Conservation (phyloP, 73 alveolate genomes). For the Urostyla sp. region DNA sequence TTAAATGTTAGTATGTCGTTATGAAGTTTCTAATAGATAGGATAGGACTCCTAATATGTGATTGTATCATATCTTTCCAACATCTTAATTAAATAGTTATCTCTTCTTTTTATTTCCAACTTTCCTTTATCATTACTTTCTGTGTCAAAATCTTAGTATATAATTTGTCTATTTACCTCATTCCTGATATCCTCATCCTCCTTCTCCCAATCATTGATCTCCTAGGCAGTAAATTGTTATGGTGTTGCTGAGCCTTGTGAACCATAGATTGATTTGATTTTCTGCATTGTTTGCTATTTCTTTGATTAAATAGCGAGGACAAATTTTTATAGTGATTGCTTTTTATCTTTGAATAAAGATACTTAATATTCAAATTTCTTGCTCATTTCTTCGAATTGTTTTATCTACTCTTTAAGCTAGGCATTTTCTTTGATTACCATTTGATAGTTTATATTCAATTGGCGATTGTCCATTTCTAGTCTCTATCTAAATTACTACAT, state of each 20-base stretch:
- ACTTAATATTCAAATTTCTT: background rate
- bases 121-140: constrained; percentile 9
- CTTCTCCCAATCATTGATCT: background rate
- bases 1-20: constrained; percentile 43
- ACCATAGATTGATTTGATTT: background rate
- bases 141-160: no score
- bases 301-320: background rate
- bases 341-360: background rate
- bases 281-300: background rate
- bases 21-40: constrained; percentile 27
- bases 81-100: constrained; percentile 16
- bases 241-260: constrained; percentile 4
- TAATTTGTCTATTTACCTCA: no score
- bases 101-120: background rate
- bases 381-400: background rate
- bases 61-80: constrained; percentile 12
- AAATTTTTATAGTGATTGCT: background rate
- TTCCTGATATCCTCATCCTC: background rate
- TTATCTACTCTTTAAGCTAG: background rate
- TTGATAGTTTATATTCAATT: background rate
- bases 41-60: constrained; percentile 8
- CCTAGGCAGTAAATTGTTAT: background rate
- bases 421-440: background rate
- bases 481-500: background rate
- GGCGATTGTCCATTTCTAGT: background rate